Evolutionary conservation across 148 eudicot genomes (phyloP).

Genomic region (Pouteria glomerata): DNA sequence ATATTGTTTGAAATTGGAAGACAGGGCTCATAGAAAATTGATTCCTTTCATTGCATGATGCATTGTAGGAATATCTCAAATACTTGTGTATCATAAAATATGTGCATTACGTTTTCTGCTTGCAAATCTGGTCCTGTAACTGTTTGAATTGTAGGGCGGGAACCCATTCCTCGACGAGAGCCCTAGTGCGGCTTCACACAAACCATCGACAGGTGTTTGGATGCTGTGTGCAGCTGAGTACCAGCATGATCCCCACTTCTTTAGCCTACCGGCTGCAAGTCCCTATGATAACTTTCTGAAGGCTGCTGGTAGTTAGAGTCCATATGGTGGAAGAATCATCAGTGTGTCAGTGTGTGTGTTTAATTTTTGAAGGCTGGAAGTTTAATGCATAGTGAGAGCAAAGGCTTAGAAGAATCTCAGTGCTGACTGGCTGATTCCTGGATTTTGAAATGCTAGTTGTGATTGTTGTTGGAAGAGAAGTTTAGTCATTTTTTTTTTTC

Average conservation of each 20-base stretch:
- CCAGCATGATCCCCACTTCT: slow-evolving; percentile 36
- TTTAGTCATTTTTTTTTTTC: not conserved
- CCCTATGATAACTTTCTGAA: slow-evolving; percentile 52
- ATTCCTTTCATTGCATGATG: not conserved
- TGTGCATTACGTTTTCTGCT: not conserved
- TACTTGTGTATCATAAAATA: not conserved
- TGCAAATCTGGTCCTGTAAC: not conserved
- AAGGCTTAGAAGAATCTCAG: not conserved
- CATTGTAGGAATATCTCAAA: not conserved
- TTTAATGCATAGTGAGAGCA: not conserved
- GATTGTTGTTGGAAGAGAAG: slow-evolving; percentile 2
- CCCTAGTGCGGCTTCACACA: slow-evolving; percentile 6
- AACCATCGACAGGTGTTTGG: slow-evolving; percentile 7
- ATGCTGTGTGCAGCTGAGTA: slow-evolving; percentile 34
- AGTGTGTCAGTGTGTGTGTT: too few species aligned
- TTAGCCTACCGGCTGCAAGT: slow-evolving; percentile 39
- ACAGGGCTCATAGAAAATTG: not conserved
- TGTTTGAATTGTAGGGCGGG: slow-evolving; percentile 30
- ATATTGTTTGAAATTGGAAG: not conserved
- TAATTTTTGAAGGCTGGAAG: not conserved
- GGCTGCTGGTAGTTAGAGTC: slow-evolving; percentile 42
- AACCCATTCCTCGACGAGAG: slow-evolving; percentile 42
- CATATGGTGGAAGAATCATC: not conserved
- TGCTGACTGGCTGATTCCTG: slow-evolving; percentile 2
- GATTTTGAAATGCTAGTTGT: not conserved